Conservation (phyloP, 805 yeast species). For the Wickerhamomyces canadensis region DNA sequence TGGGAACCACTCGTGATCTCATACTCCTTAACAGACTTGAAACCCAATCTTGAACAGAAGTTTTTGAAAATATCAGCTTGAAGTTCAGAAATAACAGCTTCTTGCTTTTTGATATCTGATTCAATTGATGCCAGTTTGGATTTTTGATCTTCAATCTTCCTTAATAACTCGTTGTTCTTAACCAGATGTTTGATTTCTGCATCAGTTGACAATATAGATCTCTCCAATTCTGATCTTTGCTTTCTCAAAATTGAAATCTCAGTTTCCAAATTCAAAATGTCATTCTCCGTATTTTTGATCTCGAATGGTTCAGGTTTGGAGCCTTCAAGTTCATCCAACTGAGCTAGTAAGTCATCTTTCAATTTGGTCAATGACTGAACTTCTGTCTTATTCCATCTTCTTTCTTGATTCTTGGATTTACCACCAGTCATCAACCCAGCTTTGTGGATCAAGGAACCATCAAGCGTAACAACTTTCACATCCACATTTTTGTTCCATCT, state of each 20-base stretch:
- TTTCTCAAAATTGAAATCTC: constrained; percentile 40
- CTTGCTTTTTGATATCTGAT: constrained; percentile 23
- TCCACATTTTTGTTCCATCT: constrained; percentile 59
- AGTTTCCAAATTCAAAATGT: constrained; percentile 43
- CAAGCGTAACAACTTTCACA: constrained; percentile 70
- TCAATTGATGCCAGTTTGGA: constrained; percentile 19
- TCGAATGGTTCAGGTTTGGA: constrained; percentile 47
- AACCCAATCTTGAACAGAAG: constrained; percentile 52
- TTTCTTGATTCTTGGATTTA: constrained; percentile 39
- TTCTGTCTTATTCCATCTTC: constrained; percentile 72
- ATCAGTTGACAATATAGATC: constrained; percentile 39
- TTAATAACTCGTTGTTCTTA: constrained; percentile 25
- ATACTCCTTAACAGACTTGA: constrained; percentile 56
- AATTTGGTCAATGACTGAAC: constrained; percentile 47
- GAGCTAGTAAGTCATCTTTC: constrained; percentile 41
- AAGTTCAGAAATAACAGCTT: constrained; percentile 27
- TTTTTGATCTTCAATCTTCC: constrained; percentile 21
- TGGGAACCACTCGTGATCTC: constrained; percentile 63
- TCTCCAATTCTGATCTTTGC: constrained; percentile 36
- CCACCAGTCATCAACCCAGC: constrained; percentile 96
- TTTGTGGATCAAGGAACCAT: constrained; percentile 79
- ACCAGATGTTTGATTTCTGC: constrained; percentile 49
- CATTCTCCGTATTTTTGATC: constrained; percentile 54
- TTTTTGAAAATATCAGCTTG: constrained; percentile 42
- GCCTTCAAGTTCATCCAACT: constrained; percentile 37